Base-by-base conservation (phyloP, 2,329 filamentous ascomycete species). In the Immersiporthe knoxdaviesiana region DNA sequence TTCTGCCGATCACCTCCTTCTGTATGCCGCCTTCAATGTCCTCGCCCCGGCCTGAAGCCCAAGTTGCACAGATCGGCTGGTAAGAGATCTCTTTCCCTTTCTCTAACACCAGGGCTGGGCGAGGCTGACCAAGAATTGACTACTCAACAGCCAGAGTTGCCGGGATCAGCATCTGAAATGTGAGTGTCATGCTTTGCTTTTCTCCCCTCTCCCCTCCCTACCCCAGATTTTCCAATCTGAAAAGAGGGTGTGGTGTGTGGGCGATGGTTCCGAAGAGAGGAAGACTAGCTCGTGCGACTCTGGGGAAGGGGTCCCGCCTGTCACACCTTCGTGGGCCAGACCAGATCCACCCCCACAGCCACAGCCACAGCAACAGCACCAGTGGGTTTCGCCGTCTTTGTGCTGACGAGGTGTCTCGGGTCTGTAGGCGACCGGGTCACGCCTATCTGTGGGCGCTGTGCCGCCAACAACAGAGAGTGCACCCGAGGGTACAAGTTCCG, bases 81-180 rank as follows among this genome's bases (percentile, higher is more conserved):
- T 69, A 61, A 69, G 70, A 69, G 2, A 18, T 47, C 47, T 21
- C n/a, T 24, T 16, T 10, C 21, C 21, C n/a, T n/a, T n/a, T n/a
- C n/a, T n/a, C n/a, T n/a, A n/a, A n/a, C n/a, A n/a, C n/a, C n/a
- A n/a, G n/a, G n/a, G n/a, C n/a, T n/a, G n/a, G n/a, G n/a, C n/a
- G n/a, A 27, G 60, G 64, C 64, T 60, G 61, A 47, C 52, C 37
- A 64, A 16, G 5, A 54, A 54, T 39, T 24, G n/a, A 56, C 65
- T 56, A 21, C 52, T 54, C 67, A 68, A 68, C 73, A 84, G 82
- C 73, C 78, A 82, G 73, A 82, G 80, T 61, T 84, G 83, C 74
- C 81, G 83, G 71, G 80, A 83, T 69, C 80, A 83, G 72, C 83
- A 84, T 73, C 74, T 84, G 21, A 83, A 81, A 77, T 84, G 83